Conservation (phyloP, 768 basidiomycete species). For the Tulasnella sp. region DNA sequence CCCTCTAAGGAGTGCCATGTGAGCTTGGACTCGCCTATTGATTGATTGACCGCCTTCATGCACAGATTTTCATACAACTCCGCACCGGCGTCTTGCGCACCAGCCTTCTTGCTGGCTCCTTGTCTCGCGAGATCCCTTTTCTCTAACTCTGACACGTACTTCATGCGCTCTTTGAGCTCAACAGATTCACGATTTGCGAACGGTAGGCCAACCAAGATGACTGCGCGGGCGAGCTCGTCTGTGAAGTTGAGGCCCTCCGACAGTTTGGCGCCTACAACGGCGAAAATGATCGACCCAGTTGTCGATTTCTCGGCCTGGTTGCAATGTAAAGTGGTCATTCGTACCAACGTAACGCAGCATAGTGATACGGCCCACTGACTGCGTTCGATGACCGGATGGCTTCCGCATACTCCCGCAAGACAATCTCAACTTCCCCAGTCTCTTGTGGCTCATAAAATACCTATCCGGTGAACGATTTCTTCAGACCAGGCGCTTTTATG, state of each 20-base stretch:
- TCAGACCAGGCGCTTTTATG: neutral
- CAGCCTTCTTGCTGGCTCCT: slow-evolving; percentile 26
- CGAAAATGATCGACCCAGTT: slow-evolving; percentile 71
- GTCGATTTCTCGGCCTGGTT: slow-evolving; percentile 22
- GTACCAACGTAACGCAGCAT: neutral
- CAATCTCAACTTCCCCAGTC: slow-evolving; percentile 41
- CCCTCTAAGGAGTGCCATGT: neutral
- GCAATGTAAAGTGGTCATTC: neutral
- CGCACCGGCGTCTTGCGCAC: slow-evolving; percentile 54
- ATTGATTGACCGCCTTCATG: slow-evolving; percentile 94
- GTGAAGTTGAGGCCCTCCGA: slow-evolving; percentile 73
- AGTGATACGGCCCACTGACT: no score
- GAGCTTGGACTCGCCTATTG: slow-evolving; percentile 58
- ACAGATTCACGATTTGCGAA: slow-evolving; percentile 88
- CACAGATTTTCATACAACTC: slow-evolving; percentile 88
- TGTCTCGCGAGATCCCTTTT: slow-evolving; percentile 26
- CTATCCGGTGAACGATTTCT: neutral
- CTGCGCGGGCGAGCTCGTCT: slow-evolving; percentile 66
- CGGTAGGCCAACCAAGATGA: slow-evolving; percentile 81
- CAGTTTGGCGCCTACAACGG: slow-evolving; percentile 95
- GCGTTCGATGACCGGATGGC: slow-evolving; percentile 28
- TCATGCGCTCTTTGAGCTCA: slow-evolving; percentile 85
- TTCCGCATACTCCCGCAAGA: slow-evolving; percentile 60
- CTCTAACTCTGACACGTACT: slow-evolving; percentile 63
- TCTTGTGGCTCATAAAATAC: slow-evolving; percentile 4